A percentile compares a stretch with the other conserved stretches of the same genome.
Conservation (phyloP, 306 rosid genomes). For the Luffa acutangula region DNA sequence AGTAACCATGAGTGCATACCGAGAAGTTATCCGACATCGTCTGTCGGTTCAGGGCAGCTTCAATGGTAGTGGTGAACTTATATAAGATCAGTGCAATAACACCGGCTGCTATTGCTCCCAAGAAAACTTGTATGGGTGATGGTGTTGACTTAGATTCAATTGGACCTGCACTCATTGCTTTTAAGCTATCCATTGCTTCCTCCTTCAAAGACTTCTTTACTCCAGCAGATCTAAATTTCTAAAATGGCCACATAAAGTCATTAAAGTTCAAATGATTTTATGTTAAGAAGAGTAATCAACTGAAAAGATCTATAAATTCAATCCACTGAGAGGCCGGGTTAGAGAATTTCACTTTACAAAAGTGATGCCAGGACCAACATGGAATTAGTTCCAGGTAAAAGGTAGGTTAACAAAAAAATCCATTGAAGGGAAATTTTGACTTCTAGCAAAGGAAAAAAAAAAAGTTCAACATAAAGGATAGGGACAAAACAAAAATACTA, state of each 20-base stretch:
- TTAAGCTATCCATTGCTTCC: conserved; percentile 74
- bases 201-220: conserved; percentile 57
- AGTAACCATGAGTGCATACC: conserved; percentile 22
- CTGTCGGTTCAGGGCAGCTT: conserved; percentile 71
- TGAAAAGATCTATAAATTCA: neutral
- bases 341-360: neutral
- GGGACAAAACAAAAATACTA: neutral
- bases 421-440: neutral
- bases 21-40: conserved; percentile 72
- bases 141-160: conserved; percentile 48
- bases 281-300: too few relatives aligned
- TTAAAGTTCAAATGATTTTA: neutral
- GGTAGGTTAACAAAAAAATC: neutral
- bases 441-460: neutral
- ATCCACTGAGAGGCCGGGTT: neutral
- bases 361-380: neutral
- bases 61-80: conserved; percentile 74
- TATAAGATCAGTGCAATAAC: conserved; percentile 68
- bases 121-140: conserved; percentile 63
- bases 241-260: conserved; percentile 12
- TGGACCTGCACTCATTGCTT: conserved; percentile 48
- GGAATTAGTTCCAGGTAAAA: neutral
- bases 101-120: conserved; percentile 83
- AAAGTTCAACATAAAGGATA: neutral
- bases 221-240: conserved; percentile 89